These are phyloP conservation scores for Omphalotus guepiniiformis DNA, from an alignment of 768 basidiomycete genomes.

Conservation along the genomic window DNA sequence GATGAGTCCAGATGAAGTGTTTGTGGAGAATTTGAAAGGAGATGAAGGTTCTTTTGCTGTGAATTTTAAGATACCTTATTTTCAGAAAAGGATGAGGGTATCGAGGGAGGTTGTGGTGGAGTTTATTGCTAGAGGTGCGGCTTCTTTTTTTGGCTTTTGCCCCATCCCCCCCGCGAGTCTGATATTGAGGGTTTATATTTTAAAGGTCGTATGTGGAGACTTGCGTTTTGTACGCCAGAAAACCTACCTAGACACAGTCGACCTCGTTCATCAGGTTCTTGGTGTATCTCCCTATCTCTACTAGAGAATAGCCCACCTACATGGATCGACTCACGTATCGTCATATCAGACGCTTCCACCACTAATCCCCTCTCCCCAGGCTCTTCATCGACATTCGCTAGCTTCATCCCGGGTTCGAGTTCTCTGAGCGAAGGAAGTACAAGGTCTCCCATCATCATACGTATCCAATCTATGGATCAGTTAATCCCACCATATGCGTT, in stretches of 20 bases:
- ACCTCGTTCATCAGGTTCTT: constrained; percentile 28
- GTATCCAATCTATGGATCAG: constrained; percentile 32
- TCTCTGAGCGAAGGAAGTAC: constrained; percentile 22
- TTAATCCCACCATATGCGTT: constrained; percentile 18
- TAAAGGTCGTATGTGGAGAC: constrained; percentile 54
- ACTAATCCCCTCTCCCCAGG: constrained; percentile 8
- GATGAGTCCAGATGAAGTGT: constrained; percentile 48
- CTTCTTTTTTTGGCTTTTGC: not conserved
- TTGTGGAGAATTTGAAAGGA: constrained; percentile 45
- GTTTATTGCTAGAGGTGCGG: constrained; percentile 56
- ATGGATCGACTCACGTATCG: constrained; percentile 47
- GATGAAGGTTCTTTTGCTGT: constrained; percentile 53
- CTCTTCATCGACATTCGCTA: constrained; percentile 3
- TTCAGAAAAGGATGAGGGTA: constrained; percentile 71
- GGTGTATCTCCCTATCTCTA: constrained; percentile 49
- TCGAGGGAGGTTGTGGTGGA: constrained; percentile 51
- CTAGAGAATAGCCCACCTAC: constrained; percentile 57
- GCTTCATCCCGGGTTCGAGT: constrained; percentile 3
- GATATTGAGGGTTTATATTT: no score
- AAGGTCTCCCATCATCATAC: constrained; percentile 32
- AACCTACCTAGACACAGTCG: constrained; percentile 3
- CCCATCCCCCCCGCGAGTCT: no score
- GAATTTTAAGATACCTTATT: constrained; percentile 47
- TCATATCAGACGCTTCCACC: constrained; percentile 31
- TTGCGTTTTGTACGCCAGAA: constrained; percentile 35